Evolutionary conservation across 208 protist genomes (phyloP), one percentile per base, ranked within the genome.

Genomic region (Wallacemonas sp.): DNA sequence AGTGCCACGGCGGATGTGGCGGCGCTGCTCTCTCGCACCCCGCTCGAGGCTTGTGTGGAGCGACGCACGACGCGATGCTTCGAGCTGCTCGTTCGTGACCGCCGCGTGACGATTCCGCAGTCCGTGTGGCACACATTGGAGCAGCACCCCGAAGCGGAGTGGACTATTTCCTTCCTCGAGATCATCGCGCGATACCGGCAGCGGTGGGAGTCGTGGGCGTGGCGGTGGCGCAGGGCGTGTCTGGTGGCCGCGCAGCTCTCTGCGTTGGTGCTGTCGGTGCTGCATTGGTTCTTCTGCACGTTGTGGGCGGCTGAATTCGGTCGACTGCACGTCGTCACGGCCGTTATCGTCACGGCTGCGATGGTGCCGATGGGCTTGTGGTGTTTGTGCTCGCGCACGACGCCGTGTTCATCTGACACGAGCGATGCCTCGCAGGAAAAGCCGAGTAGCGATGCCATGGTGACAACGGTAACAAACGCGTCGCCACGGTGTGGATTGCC

Each of bases 201-300:
- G 6, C 58, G 62, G 34, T 77, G 71, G 71, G 77, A 82, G 53
- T 68, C 71, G 12, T 78, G 66, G 66, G 67, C 62, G 21, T 82
- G 77, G 77, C 58, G 58, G 14, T 75, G 71, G 71, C 77, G 77
- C 2, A 70, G 71, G 3, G 59, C 26, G 39, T 82, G 77, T 41
- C 22, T 64, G 19, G n/a, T 53, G 54, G 30, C 61, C 6, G 61
- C 62, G 0, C 41, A 65, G 2, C 22, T 56, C 53, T 41, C 27
- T 34, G 31, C 55, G 31, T 3, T 70, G 4, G 71, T 62, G n/a
- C 39, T 72, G 5, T 67, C 51, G 30, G 51, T 58, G 8, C 51
- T 58, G 30, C 51, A 58, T 21, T 58, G 51, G 51, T 58, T 8
- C 17, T 58, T 58, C 51, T 14, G 34, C 30, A 58, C 51, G 30